Conservation (phyloP, 768 basidiomycete genomes). For the Trametopsis cervina region DNA sequence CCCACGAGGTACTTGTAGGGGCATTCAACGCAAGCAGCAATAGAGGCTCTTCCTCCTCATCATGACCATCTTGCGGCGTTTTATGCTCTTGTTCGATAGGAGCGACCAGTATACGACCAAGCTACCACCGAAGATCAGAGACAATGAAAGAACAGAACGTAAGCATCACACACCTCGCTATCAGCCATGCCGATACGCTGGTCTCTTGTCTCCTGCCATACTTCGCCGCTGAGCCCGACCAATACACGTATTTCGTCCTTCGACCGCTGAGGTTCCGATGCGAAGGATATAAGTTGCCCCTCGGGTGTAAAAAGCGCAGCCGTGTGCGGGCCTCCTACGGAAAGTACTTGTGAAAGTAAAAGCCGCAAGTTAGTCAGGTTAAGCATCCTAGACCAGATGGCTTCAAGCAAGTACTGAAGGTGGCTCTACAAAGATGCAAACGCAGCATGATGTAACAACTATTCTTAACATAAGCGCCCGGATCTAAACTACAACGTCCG, state of each 20-base stretch:
- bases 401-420: too few relatives aligned
- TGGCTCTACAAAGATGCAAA: too few relatives aligned
- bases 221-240: slow-evolving; percentile 65
- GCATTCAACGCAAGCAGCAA: slow-evolving; percentile 69
- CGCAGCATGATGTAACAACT: too few relatives aligned
- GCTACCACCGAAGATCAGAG: too few relatives aligned
- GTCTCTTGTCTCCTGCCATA: slow-evolving; percentile 71
- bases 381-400: slow-evolving; percentile 60
- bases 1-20: slow-evolving; percentile 56
- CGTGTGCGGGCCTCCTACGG: slow-evolving; percentile 58
- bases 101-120: slow-evolving; percentile 65
- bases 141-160: too few relatives aligned
- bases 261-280: slow-evolving; percentile 43
- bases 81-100: slow-evolving; percentile 40
- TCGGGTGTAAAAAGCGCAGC: slow-evolving; percentile 64
- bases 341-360: slow-evolving; percentile 55
- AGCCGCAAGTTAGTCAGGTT: slow-evolving; percentile 61
- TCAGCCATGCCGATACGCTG: slow-evolving; percentile 68
- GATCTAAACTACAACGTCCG: too few relatives aligned
- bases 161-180: slow-evolving; percentile 50
- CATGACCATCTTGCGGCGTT: slow-evolving; percentile 17
- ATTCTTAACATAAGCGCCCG: too few relatives aligned
- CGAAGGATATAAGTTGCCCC: slow-evolving; percentile 69
- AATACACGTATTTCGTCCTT: slow-evolving; percentile 73
- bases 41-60: slow-evolving; percentile 38